Evolutionary conservation across 1,139 yeast genomes (phyloP).

Genomic region (Geotrichum klebahnii): DNA sequence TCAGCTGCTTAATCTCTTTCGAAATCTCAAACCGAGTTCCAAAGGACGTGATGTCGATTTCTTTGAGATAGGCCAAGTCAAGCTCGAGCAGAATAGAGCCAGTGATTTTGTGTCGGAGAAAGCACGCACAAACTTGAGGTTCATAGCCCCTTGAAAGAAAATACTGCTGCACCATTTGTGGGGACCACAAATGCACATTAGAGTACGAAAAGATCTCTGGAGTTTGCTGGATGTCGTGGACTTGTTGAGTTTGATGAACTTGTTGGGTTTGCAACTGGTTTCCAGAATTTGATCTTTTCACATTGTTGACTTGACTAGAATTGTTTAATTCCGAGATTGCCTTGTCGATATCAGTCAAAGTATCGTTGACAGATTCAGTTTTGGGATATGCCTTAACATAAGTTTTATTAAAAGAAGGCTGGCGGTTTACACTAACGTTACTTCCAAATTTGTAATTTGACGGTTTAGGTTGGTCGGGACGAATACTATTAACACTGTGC

Average conservation of each 20-base stretch:
- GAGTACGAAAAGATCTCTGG: constrained; percentile 21
- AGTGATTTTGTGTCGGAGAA: constrained; percentile 80
- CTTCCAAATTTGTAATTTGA: not conserved
- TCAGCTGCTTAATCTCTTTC: constrained; percentile 76
- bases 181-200: constrained; percentile 58
- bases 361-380: constrained; percentile 48
- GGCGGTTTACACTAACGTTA: constrained; percentile 2
- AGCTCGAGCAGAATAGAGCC: constrained; percentile 81
- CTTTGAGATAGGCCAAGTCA: constrained; percentile 81
- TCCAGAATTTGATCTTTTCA: no score
- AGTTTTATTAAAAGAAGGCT: constrained; percentile 1
- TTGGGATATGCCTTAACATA: not conserved
- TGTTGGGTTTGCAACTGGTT: constrained; percentile 10
- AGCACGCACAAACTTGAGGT: constrained; percentile 64
- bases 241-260: constrained; percentile 8
- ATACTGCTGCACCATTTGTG: constrained; percentile 76
- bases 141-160: constrained; percentile 74
- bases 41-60: constrained; percentile 83
- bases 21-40: constrained; percentile 92
- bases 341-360: constrained; percentile 76
- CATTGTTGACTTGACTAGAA: no score
- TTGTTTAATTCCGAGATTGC: constrained; percentile 64
- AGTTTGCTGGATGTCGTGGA: constrained; percentile 9
- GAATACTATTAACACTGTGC: constrained; percentile 26
- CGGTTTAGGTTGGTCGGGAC: not conserved